Percentiles rank a stretch among this genome's conserved stretches.
Conservation (phyloP, 2,329 filamentous ascomycete genomes). For the Trichophyton mentagrophytes region DNA sequence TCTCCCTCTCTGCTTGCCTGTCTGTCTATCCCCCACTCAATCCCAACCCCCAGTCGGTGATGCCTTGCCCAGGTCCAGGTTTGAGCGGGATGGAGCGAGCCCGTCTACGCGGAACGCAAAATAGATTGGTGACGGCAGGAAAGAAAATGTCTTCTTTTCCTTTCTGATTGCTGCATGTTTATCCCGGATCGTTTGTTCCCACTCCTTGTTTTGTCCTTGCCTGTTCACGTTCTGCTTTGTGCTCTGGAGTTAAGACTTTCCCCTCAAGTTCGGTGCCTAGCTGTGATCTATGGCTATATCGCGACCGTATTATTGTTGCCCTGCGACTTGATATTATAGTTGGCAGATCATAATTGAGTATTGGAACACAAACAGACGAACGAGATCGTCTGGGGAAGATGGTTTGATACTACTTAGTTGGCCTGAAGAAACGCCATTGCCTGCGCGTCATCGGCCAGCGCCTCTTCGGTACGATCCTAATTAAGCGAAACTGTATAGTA, state of each 20-base stretch:
- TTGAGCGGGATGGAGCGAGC: neutral
- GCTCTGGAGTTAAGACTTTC: neutral
- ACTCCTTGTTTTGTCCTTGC: neutral
- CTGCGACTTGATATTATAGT: neutral
- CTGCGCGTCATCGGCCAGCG: neutral
- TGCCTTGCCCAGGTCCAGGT: neutral
- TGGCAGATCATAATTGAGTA: neutral
- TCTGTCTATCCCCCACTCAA: neutral
- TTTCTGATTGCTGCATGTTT: neutral
- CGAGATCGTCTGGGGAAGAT: neutral
- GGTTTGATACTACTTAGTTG: neutral
- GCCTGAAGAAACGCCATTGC: neutral
- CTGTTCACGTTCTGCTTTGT: neutral
- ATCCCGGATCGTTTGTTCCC: neutral
- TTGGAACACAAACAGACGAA: neutral
- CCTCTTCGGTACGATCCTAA: neutral
- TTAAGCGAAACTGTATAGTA: neutral
- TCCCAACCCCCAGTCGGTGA: neutral
- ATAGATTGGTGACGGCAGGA: neutral
- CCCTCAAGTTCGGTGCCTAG: neutral
- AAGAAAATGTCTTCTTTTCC: neutral
- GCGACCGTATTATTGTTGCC: neutral
- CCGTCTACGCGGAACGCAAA: conserved; percentile 2
- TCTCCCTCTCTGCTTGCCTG: neutral
- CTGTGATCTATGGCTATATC: neutral